Conservation (phyloP, 495 filamentous ascomycete species). For the Neurospora africana region DNA sequence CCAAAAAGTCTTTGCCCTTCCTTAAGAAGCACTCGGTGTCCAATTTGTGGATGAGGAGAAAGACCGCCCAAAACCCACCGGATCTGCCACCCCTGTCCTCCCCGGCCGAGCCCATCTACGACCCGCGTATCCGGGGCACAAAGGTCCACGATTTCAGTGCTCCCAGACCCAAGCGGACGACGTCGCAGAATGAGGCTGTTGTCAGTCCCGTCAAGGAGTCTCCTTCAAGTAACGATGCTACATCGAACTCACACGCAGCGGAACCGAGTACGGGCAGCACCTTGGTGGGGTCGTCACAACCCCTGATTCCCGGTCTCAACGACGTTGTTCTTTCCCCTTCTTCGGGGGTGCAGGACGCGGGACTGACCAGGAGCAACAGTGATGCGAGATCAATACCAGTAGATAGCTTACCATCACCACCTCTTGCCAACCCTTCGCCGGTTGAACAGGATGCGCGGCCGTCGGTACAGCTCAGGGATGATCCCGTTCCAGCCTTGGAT, state of each 20-base stretch:
- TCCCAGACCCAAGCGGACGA: constrained; percentile 52
- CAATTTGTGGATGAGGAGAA: constrained; percentile 30
- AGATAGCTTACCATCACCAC: not conserved
- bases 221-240: not conserved
- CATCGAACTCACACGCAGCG: not conserved
- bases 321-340: not conserved
- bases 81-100: constrained; percentile 44
- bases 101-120: constrained; percentile 41
- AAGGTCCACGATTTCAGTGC: constrained; percentile 86
- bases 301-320: not conserved
- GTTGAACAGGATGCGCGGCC: constrained; percentile 11
- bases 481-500: constrained; percentile 11
- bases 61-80: constrained; percentile 30
- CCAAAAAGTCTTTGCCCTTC: constrained; percentile 41
- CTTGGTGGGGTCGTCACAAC: not conserved
- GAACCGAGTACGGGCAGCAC: not conserved
- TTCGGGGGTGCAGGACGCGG: not conserved
- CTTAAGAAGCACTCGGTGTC: constrained; percentile 42
- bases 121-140: constrained; percentile 75
- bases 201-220: not conserved
- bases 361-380: not conserved
- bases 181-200: constrained; percentile 17
- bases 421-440: constrained; percentile 3
- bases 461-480: constrained; percentile 31
- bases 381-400: not conserved